Conservation (phyloP, 2,329 filamentous ascomycete species). For the Colletotrichum destructivum region DNA sequence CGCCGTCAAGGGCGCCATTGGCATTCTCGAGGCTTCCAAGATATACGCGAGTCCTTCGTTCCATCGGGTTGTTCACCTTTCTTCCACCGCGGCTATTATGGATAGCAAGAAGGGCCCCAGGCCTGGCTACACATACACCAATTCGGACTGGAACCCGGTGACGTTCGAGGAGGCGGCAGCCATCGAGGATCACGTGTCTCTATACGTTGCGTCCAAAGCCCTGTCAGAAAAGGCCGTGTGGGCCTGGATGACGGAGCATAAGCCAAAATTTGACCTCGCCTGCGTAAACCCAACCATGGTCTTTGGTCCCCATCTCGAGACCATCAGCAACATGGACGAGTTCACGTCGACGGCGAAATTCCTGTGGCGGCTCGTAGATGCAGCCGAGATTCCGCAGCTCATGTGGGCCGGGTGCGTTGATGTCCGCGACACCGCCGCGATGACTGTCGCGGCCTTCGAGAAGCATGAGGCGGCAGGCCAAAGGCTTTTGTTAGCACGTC, state of each 20-base stretch:
- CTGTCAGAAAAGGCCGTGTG: constrained; percentile 5
- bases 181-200: not conserved
- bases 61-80: constrained; percentile 59
- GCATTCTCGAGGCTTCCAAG: constrained; percentile 50
- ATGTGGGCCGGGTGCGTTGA: constrained; percentile 51
- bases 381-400: constrained; percentile 38
- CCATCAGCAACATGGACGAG: constrained; percentile 46
- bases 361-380: constrained; percentile 52
- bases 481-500: not conserved
- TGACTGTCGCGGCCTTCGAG: constrained; percentile 7
- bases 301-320: constrained; percentile 52
- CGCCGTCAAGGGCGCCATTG: constrained; percentile 56
- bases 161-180: not conserved
- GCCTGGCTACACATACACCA: constrained; percentile 6
- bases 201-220: constrained; percentile 5
- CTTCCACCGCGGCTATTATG: constrained; percentile 49
- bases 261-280: constrained; percentile 53
- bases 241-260: constrained; percentile 49
- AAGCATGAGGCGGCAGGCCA: constrained; percentile 10
- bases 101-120: not conserved
- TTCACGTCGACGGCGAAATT: constrained; percentile 52
- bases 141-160: constrained; percentile 13
- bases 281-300: constrained; percentile 44
- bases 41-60: constrained; percentile 49
- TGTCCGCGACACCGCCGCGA: constrained; percentile 51